These are phyloP conservation scores for Neofusicoccum ribis DNA, from an alignment of 2,329 filamentous ascomycete species.

Conservation along the genomic window DNA sequence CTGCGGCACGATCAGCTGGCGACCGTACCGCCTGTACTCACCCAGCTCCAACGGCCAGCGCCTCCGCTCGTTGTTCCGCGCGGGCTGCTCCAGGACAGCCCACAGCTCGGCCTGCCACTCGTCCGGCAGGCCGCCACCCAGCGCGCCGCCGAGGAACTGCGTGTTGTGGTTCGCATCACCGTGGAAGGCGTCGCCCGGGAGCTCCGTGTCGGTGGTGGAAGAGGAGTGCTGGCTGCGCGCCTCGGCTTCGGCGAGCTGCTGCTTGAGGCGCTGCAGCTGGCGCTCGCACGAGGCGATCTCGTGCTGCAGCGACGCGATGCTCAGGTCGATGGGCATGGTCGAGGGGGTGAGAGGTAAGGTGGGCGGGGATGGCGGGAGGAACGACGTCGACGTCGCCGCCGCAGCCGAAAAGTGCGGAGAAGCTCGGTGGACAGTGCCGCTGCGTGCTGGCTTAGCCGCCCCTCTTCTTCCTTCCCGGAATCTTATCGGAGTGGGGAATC, in stretches of 20 bases:
- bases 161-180: conserved; percentile 24
- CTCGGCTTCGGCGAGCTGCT: conserved; percentile 46
- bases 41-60: conserved; percentile 67
- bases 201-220: conserved; percentile 24
- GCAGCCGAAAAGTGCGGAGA: background rate
- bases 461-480: background rate
- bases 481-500: conserved; percentile 13
- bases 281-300: conserved; percentile 46
- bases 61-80: conserved; percentile 24
- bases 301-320: conserved; percentile 39
- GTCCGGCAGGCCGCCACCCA: conserved; percentile 43
- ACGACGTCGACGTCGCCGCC: no score
- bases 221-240: conserved; percentile 28
- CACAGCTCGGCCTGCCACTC: conserved; percentile 46
- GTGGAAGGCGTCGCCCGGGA: conserved; percentile 25
- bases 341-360: no score
- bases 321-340: conserved; percentile 6
- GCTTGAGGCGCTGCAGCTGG: conserved; percentile 41
- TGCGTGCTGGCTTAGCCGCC: background rate
- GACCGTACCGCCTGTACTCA: conserved; percentile 84
- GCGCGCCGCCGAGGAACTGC: conserved; percentile 34
- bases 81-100: conserved; percentile 33
- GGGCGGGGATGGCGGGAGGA: no score
- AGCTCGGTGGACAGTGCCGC: background rate
- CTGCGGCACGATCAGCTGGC: conserved; percentile 85